Base-by-base conservation (phyloP, 441 rosid species). In the Iberis amara region DNA sequence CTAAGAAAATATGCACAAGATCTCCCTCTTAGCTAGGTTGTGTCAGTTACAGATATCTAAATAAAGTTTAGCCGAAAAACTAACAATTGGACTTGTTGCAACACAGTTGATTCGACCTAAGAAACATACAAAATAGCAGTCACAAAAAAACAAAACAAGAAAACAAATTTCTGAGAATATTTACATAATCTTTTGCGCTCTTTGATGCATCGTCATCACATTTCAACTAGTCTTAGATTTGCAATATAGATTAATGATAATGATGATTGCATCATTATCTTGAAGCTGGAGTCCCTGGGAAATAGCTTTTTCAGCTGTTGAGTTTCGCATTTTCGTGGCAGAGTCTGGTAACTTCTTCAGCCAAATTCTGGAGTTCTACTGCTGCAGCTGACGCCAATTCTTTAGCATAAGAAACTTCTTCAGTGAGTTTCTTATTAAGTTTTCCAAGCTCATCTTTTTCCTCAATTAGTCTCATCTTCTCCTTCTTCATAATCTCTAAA, bases 331-430 rank as follows among this genome's bases (percentile, higher is more conserved):
- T 91, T 74, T 85, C 86, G 68, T 77, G 79, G 69, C 95, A 76
- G 42, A 87, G 94, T 57, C 74, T 76, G 49, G 98, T 80, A 52
- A 91, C 98, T 83, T 91, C 96, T 73, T 75, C 89, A 18, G 96
- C 96, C 73, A 91, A 73, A 74, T 83, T 85, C 45, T 55, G 81
- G 39, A 91, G 95, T 68, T 91, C 98, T 65, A 83, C 80, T 42
- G 95, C 95, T 2, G 98, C 98, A 8, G 98, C 94, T 0, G 94
- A 75, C 2, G 96, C 98, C 68, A 87, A 72, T 72, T 85, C 96
- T 69, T 85, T 91, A 55, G 98, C 96, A 67, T 83, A 85, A 35
- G 89, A 73, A 56, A 94, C 90, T 81, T 87, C 95, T 73, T 91
- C 95, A 11, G 80, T 76, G 53, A 87, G 64, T 67, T 85, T 85